Evolutionary conservation across 306 rosid genomes (phyloP).

Genomic region (Adenanthera pavonina): DNA sequence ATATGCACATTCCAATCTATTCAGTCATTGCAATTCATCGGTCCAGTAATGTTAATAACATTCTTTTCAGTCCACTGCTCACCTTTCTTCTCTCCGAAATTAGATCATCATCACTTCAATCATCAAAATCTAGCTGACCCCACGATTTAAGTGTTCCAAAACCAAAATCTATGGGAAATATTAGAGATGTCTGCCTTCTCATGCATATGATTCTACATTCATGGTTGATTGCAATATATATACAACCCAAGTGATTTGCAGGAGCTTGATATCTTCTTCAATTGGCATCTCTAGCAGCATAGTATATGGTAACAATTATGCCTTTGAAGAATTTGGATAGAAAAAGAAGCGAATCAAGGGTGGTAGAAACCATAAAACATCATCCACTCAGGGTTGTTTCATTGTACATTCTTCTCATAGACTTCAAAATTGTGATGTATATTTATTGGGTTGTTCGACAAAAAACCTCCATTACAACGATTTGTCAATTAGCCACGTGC

Average conservation of each 20-base stretch:
- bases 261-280: constrained; percentile 66
- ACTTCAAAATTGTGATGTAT: constrained; percentile 69
- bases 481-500: constrained; percentile 80
- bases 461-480: constrained; percentile 61
- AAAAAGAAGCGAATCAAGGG: constrained; percentile 54
- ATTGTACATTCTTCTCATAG: constrained; percentile 69
- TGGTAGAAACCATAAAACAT: constrained; percentile 44
- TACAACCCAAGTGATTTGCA: constrained; percentile 50
- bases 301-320: constrained; percentile 52
- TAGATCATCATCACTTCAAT: constrained; percentile 56
- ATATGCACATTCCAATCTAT: too few species aligned
- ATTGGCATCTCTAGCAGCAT: constrained; percentile 64
- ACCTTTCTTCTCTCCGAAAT: constrained; percentile 82
- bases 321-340: constrained; percentile 44
- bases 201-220: constrained; percentile 46
- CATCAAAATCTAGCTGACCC: constrained; percentile 54
- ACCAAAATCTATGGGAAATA: constrained; percentile 48
- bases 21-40: too few species aligned
- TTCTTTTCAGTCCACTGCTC: constrained; percentile 83
- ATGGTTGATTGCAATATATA: constrained; percentile 40
- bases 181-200: too few species aligned
- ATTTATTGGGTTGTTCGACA: constrained; percentile 74
- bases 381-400: constrained; percentile 54
- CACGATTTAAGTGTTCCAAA: constrained; percentile 51
- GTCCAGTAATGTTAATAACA: neutral